Evolutionary conservation across 2,329 filamentous ascomycete species (phyloP), one percentile per base, ranked within the genome.

Genomic region (Gaeumannomyces sp.): DNA sequence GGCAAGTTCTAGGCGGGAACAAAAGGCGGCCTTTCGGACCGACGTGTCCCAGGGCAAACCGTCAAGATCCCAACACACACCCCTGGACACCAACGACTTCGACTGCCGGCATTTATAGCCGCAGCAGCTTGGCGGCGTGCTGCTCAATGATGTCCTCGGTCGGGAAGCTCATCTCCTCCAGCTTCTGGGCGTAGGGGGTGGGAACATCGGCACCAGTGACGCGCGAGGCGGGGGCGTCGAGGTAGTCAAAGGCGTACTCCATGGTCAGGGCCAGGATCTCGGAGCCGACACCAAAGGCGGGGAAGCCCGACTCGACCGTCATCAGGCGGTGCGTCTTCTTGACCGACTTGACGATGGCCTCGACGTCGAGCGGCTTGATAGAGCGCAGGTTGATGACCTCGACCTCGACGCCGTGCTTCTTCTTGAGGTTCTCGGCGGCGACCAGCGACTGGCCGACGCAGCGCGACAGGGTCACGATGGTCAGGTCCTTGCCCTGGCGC

Each of bases 321-420:
- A 99, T 85, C 68, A 99, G 87, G 74, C 90, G 91, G 77, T 91
- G 90, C 25, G 95, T 99, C 89, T 99, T 99, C 91, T 99, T 98
- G 76, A 99, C 89, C 16, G 93, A 97, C 78, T 96, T 93, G 79
- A 98, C 84, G 73, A 99, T 98, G 70, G 92, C 85, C 79, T 98
- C 93, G 66, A 99, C 85, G 74, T 99, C 95, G 70, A 99, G 86
- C 59, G 95, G 95, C 85, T 98, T 99, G 81, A 99, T 82, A 71
- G 93, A 97, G 73, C 95, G 93, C 75, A 99, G 88, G 85, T 99
- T 99, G 85, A 99, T 90, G 69, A 99, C 95, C 81, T 99, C 95
- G 64, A 87, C 90, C 72, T 98, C 94, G 66, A 98, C 88, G 68
- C 95, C 95, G 79, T 98, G 97, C 77, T 97, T 96, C 83, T 92